A percentile compares a stretch with the other conserved stretches of the same genome.
phyloP scores from a whole-genome alignment of 1,284 basidiomycete genomes.

The Tausonia pullulans region DNA sequence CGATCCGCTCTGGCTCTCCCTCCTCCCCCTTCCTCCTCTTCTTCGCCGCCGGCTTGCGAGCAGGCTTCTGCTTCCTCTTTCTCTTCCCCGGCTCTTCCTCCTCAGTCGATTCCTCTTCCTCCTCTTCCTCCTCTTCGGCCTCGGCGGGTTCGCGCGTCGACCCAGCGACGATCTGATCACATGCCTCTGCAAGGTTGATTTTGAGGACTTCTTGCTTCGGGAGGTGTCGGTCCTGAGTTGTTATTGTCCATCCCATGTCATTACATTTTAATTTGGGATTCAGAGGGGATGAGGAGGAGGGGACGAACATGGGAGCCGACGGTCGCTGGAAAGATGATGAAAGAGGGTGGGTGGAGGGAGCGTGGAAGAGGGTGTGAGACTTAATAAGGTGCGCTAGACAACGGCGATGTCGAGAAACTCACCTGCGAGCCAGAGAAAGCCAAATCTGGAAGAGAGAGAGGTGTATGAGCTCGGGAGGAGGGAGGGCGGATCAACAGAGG shows the following conservation, averaged over 20 bases:
- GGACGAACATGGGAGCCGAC: conserved; percentile 9
- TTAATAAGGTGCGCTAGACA: no score
- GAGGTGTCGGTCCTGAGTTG: conserved; percentile 1
- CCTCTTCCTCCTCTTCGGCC: conserved; percentile 2
- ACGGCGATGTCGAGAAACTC: no score
- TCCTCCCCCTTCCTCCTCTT: background rate
- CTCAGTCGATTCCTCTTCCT: background rate
- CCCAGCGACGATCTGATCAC: background rate
- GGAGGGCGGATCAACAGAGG: no score
- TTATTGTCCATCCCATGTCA: no score
- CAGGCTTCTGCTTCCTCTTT: background rate
- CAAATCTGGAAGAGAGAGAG: no score
- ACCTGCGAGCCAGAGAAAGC: no score
- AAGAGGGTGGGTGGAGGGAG: background rate
- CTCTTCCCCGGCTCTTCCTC: background rate
- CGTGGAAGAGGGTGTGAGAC: background rate
- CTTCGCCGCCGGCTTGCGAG: background rate
- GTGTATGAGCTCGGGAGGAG: no score
- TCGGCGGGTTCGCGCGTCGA: background rate
- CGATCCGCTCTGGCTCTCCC: background rate
- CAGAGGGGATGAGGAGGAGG: background rate
- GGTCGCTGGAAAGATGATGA: background rate
- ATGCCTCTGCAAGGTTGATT: conserved; percentile 6
- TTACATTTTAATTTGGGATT: background rate
- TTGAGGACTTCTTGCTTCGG: conserved; percentile 9